Conservation (phyloP, 768 basidiomycete species). For the Tricholomella constricta region DNA sequence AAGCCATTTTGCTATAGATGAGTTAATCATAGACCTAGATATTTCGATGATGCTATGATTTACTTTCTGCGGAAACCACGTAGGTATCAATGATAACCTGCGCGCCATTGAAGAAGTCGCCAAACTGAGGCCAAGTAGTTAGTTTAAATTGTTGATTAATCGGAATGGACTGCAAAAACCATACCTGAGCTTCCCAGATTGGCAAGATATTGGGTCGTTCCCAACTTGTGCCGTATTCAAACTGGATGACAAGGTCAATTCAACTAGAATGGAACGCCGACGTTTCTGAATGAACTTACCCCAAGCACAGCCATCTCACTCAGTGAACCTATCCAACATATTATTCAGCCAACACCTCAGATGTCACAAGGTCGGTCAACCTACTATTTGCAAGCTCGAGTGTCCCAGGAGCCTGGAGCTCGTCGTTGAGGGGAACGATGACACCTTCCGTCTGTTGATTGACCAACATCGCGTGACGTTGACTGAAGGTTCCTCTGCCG, state of each 20-base stretch:
- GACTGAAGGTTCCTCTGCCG: slow-evolving; percentile 87
- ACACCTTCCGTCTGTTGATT: slow-evolving; percentile 84
- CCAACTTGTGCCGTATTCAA: slow-evolving; percentile 92
- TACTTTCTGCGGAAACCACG: slow-evolving; percentile 82
- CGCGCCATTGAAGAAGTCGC: slow-evolving; percentile 93
- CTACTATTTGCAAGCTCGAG: slow-evolving; percentile 87
- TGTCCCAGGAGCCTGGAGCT: slow-evolving; percentile 59
- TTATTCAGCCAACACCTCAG: neutral
- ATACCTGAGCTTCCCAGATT: slow-evolving; percentile 91
- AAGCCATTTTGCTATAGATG: slow-evolving; percentile 80
- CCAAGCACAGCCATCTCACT: slow-evolving; percentile 91
- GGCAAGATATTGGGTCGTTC: slow-evolving; percentile 78
- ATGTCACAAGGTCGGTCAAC: slow-evolving; percentile 19
- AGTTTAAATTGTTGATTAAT: neutral
- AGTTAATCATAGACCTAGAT: neutral
- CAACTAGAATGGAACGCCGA: neutral
- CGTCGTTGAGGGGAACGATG: slow-evolving; percentile 79
- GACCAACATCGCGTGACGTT: slow-evolving; percentile 90
- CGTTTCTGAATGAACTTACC: slow-evolving; percentile 43
- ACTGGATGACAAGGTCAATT: slow-evolving; percentile 41
- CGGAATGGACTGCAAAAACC: slow-evolving; percentile 5
- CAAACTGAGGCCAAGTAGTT: slow-evolving; percentile 68
- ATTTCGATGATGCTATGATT: slow-evolving; percentile 24
- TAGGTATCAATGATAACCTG: slow-evolving; percentile 89
- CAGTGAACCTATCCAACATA: slow-evolving; percentile 60